phyloP scores from a whole-genome alignment of 441 rosid genomes.

The Melianthus villosus region DNA sequence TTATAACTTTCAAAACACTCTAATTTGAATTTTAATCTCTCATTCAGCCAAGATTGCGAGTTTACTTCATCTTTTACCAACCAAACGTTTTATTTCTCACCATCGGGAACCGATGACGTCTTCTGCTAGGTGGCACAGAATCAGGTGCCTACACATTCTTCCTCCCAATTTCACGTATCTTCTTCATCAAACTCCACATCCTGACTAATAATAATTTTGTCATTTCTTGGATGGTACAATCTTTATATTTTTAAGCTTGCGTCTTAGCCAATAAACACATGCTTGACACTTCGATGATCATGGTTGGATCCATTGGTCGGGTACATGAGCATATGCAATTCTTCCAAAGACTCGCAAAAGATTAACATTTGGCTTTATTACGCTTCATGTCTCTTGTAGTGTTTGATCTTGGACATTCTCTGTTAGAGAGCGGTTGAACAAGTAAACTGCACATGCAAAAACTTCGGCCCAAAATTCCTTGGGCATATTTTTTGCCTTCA shows the following conservation, averaged over 20 bases:
- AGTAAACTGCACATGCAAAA: neutral
- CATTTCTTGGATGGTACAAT: too few relatives aligned
- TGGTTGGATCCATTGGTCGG: neutral
- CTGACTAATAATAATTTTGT: too few relatives aligned
- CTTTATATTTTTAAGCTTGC: neutral
- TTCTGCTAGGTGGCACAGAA: too few relatives aligned
- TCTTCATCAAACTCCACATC: too few relatives aligned
- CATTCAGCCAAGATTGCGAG: too few relatives aligned
- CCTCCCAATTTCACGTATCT: too few relatives aligned
- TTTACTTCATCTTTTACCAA: too few relatives aligned
- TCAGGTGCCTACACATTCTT: too few relatives aligned
- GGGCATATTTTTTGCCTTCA: neutral
- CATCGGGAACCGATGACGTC: too few relatives aligned
- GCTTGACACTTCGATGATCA: neutral
- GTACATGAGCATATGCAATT: conserved; percentile 1
- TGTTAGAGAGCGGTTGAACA: neutral
- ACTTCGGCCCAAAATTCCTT: conserved; percentile 5
- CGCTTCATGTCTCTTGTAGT: conserved; percentile 3
- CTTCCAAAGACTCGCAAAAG: conserved; percentile 4
- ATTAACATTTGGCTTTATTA: neutral
- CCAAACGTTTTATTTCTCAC: too few relatives aligned
- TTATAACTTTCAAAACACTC: too few relatives aligned
- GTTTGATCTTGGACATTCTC: neutral
- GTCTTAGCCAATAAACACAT: neutral
- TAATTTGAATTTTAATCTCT: too few relatives aligned